Evolutionary conservation across 345 rosid genomes (phyloP).

Genomic region (Brassica rapa): DNA sequence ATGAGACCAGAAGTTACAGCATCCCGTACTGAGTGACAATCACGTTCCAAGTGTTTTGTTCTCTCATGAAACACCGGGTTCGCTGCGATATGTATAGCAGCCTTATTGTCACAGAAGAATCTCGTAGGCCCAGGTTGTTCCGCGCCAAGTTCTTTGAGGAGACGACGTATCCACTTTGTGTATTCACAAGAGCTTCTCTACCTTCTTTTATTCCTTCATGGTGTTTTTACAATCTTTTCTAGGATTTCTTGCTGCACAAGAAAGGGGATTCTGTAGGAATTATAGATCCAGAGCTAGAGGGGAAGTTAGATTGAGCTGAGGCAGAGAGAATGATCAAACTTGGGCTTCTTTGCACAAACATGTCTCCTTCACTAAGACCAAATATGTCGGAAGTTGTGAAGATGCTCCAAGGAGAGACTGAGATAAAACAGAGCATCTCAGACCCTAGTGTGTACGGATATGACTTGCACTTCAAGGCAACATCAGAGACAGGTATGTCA

Average conservation of each 20-base stretch:
- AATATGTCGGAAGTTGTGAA: constrained; percentile 8
- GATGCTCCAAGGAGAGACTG: constrained; percentile 4
- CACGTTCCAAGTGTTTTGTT: neutral
- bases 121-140: neutral
- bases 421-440: neutral
- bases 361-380: neutral
- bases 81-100: neutral
- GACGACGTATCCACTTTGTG: neutral
- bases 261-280: neutral
- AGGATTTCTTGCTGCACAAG: constrained; percentile 2
- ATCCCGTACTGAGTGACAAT: neutral
- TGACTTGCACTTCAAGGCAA: constrained; percentile 2
- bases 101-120: neutral
- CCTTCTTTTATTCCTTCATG: neutral
- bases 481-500: neutral
- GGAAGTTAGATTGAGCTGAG: neutral
- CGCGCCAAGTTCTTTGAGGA: neutral
- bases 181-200: too few relatives aligned
- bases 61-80: neutral
- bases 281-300: neutral
- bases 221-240: neutral
- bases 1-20: neutral
- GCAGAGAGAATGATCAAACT: neutral
- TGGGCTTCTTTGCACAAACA: constrained; percentile 1
- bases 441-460: neutral